phyloP scores from a whole-genome alignment of 345 rosid genomes.

The Isatis tinctoria region DNA sequence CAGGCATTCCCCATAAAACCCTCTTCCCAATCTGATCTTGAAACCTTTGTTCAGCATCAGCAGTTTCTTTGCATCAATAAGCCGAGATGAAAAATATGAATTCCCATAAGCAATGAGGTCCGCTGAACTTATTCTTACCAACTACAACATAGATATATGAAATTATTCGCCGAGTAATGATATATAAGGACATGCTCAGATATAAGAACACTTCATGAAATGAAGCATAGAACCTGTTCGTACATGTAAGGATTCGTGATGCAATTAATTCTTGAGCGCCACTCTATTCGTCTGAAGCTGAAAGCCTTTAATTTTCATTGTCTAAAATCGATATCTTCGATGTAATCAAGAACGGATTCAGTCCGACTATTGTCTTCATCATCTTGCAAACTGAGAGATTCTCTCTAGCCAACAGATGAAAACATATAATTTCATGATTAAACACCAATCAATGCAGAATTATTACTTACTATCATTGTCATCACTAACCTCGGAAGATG shows the following conservation, averaged over 20 bases:
- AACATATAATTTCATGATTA: not conserved
- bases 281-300: conserved; percentile 55
- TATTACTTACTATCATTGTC: not conserved
- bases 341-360: conserved; percentile 55
- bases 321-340: conserved; percentile 76
- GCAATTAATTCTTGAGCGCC: conserved; percentile 61
- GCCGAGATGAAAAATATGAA: no score
- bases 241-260: conserved; percentile 65
- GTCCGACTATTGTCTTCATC: conserved; percentile 39
- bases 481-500: conserved; percentile 41
- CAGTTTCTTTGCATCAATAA: no score
- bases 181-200: not conserved
- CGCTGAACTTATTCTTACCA: no score
- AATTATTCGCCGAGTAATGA: conserved; percentile 37
- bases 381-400: conserved; percentile 37
- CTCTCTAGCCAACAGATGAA: conserved; percentile 32
- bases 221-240: conserved; percentile 50
- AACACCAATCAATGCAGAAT: not conserved
- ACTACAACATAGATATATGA: no score
- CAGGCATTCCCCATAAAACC: conserved; percentile 97
- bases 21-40: no score
- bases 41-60: no score
- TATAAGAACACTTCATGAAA: not conserved
- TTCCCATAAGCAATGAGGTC: no score
- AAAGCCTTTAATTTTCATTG: conserved; percentile 67